Conservation (phyloP, 1,139 yeast species). For the Lodderomyces elongisporus region DNA sequence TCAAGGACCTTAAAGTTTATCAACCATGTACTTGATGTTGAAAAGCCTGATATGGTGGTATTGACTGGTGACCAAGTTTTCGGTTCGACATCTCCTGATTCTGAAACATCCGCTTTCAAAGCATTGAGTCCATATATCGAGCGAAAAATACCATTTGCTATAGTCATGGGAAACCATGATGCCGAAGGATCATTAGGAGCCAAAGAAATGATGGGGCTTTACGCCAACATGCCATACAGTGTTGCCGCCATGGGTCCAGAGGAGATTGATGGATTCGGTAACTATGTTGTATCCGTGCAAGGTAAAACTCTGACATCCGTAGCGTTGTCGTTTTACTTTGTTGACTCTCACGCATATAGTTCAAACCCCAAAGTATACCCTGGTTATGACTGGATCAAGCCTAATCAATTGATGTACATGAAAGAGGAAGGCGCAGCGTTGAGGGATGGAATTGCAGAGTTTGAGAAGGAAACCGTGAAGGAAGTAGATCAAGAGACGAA, state of each 20-base stretch:
- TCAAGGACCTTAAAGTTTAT: conserved; percentile 59
- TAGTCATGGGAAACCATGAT: conserved; percentile 59
- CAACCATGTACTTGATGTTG: conserved; percentile 59
- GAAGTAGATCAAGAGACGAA: conserved; percentile 3
- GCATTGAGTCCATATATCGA: conserved; percentile 67
- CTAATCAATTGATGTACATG: conserved; percentile 62
- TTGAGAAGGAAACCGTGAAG: conserved; percentile 17
- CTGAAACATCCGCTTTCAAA: conserved; percentile 72
- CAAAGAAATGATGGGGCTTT: conserved; percentile 52
- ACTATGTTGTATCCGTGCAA: conserved; percentile 55
- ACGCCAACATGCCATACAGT: conserved; percentile 60
- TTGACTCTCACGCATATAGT: conserved; percentile 79
- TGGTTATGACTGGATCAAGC: conserved; percentile 85
- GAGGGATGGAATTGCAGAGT: conserved; percentile 14
- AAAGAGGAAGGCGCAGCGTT: conserved; percentile 25
- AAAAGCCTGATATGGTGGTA: conserved; percentile 76
- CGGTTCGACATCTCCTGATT: conserved; percentile 67
- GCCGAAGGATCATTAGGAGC: conserved; percentile 66
- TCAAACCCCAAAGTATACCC: conserved; percentile 58
- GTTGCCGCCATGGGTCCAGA: conserved; percentile 58
- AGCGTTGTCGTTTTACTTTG: conserved; percentile 61
- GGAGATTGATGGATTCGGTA: conserved; percentile 72
- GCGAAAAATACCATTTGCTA: conserved; percentile 72
- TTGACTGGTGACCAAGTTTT: conserved; percentile 83
- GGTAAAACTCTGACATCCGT: conserved; percentile 39